Base-by-base conservation (phyloP, 2,329 filamentous ascomycete genomes). In the Fusarium coffeatum region DNA sequence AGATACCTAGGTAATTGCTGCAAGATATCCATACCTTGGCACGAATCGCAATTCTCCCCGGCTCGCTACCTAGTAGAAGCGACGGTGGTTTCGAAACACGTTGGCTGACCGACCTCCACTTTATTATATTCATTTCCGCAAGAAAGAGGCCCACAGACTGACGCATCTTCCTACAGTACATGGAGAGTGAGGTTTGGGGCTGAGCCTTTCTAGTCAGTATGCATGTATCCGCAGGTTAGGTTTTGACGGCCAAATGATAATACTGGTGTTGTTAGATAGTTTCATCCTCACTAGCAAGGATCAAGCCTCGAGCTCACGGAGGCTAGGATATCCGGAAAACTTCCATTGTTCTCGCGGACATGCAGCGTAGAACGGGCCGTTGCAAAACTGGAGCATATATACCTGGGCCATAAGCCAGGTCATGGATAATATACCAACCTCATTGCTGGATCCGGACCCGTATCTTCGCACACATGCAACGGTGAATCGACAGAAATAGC, bases 31-130 rank as follows among this genome's bases (percentile, higher is more conserved):
- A 28, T 28, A n/a, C 10, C 32, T 41, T 53, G 32, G 34, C 34
- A 53, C 54, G 57, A 69, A 56, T 55, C 54, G 64, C 5, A 49
- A 59, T 46, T 53, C 64, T 70, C 67, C 53, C 37, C 53, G 63
- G 49, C 40, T 68, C 55, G 65, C 55, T 64, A 30, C 28, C 12
- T 30, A 30, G 28, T 30, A 64, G 54, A 55, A 55, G 57, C 63
- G 57, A 72, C 70, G 70, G 72, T 43, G 65, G 70, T 74, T 74
- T 74, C 72, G 72, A 74, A 74, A 73, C 72, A 60, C 65, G 57
- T 64, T 54, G 60, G 66, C 62, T 65, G 62, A 59, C 54, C 56
- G 49, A 18, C 62, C 67, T 74, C 72, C 72, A 71, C 71, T 67
- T 64, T 69, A 16, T 34, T 20, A 58, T 55, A 43, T 59, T 64